A percentile compares a stretch with the other conserved stretches of the same genome.
Conservation (phyloP, 2,329 filamentous ascomycete species). For the Paradendryphiella salina region DNA sequence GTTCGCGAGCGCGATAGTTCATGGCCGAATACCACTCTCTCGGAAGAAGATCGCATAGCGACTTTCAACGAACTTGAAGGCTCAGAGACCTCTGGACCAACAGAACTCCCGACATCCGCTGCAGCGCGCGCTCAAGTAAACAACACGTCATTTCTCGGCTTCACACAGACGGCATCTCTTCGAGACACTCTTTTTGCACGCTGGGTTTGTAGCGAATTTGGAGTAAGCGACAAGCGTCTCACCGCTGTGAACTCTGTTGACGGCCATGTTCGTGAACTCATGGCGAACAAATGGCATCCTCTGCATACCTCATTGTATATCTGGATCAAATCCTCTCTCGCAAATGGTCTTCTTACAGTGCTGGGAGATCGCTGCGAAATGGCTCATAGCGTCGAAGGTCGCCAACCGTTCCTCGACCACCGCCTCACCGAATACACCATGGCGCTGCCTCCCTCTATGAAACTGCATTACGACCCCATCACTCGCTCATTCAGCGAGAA, state of each 20-base stretch:
- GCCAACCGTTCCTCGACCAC: slow-evolving; percentile 50
- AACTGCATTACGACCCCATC: slow-evolving; percentile 40
- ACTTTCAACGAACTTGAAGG: slow-evolving; percentile 15
- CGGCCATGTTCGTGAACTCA: slow-evolving; percentile 31
- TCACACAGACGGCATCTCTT: slow-evolving; percentile 17
- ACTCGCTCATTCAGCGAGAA: slow-evolving; percentile 48
- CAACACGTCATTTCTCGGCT: slow-evolving; percentile 20
- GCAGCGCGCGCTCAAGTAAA: slow-evolving; percentile 21
- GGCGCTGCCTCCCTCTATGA: slow-evolving; percentile 43
- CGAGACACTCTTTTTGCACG: slow-evolving; percentile 13
- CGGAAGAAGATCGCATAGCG: slow-evolving; percentile 18
- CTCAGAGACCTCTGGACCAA: slow-evolving; percentile 11
- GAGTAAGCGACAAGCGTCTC: slow-evolving; percentile 16
- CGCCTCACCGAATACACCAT: slow-evolving; percentile 48
- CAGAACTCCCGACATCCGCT: slow-evolving; percentile 18
- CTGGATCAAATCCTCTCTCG: slow-evolving; percentile 27
- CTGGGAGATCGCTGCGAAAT: slow-evolving; percentile 54
- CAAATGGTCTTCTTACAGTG: slow-evolving; percentile 47
- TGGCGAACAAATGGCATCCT: slow-evolving; percentile 29
- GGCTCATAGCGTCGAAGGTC: slow-evolving; percentile 49
- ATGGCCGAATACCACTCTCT: slow-evolving; percentile 12
- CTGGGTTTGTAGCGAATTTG: slow-evolving; percentile 18
- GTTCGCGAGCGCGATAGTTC: slow-evolving; percentile 54
- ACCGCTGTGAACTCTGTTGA: slow-evolving; percentile 26
- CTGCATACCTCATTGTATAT: slow-evolving; percentile 32